These are phyloP conservation scores for Mycena epipterygia DNA, from an alignment of 768 basidiomycete genomes.

Conservation along the genomic window DNA sequence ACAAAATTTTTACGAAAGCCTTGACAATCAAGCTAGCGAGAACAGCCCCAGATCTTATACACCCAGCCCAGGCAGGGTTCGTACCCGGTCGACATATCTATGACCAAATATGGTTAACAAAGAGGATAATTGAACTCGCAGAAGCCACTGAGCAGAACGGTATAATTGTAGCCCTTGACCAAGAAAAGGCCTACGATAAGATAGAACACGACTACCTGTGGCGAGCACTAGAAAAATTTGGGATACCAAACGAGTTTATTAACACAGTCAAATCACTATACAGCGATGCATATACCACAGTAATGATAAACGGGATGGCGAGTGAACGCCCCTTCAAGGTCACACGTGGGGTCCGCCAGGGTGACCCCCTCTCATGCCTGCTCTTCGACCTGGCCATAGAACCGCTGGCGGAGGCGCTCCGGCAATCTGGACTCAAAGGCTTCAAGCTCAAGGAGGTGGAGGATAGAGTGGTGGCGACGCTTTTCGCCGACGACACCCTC, in stretches of 20 bases:
- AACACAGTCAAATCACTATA: too few species aligned
- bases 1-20: conserved; percentile 38
- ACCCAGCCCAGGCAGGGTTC: conserved; percentile 45
- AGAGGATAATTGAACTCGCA: conserved; percentile 30
- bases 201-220: too few species aligned
- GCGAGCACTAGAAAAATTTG: too few species aligned
- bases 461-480: conserved; percentile 24
- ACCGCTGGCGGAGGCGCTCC: conserved; percentile 37
- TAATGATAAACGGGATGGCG: conserved; percentile 42
- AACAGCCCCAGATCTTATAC: conserved; percentile 34
- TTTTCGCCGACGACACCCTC: conserved; percentile 43
- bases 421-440: conserved; percentile 35
- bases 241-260: too few species aligned
- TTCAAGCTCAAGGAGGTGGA: conserved; percentile 26
- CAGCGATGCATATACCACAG: conserved; percentile 29
- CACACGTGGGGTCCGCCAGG: conserved; percentile 45
- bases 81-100: too few species aligned
- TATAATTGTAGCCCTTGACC: too few species aligned
- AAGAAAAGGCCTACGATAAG: too few species aligned
- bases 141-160: conserved; percentile 28
- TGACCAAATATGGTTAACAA: conserved; percentile 40
- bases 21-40: conserved; percentile 29
- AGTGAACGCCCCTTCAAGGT: conserved; percentile 35
- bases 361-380: conserved; percentile 47
- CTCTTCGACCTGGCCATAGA: too few species aligned